These are phyloP conservation scores for Phytophthora sp. DNA, from an alignment of 352 stramenopile genomes.

Conservation along the genomic window DNA sequence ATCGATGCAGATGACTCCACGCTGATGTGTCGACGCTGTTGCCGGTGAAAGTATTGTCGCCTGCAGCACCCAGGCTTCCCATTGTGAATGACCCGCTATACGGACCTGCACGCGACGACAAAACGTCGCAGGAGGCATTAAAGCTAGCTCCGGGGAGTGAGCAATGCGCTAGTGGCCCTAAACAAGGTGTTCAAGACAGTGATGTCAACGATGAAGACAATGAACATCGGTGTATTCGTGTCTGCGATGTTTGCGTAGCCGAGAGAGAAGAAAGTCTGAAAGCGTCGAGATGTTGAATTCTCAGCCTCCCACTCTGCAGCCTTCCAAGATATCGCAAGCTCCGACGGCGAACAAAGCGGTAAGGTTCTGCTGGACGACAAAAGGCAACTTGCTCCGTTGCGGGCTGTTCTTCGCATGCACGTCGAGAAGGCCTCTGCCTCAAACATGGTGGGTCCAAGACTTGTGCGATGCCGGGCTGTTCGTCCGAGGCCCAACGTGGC, in stretches of 20 bases:
- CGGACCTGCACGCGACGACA: slow-evolving; percentile 36
- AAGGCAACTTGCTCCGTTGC: too few relatives aligned
- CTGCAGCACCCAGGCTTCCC: slow-evolving; percentile 83
- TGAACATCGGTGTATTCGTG: slow-evolving; percentile 21
- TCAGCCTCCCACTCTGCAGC: too few relatives aligned
- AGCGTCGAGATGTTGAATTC: too few relatives aligned
- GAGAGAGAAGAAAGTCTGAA: not conserved
- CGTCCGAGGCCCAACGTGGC: too few relatives aligned
- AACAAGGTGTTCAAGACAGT: not conserved
- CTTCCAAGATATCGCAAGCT: too few relatives aligned
- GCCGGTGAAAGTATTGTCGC: slow-evolving; percentile 72
- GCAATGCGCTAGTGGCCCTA: not conserved
- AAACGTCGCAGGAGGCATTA: not conserved
- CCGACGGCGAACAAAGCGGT: too few relatives aligned
- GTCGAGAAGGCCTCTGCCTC: too few relatives aligned
- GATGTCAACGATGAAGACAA: slow-evolving; percentile 3
- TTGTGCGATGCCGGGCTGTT: too few relatives aligned
- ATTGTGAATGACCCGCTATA: slow-evolving; percentile 97
- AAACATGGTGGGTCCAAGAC: too few relatives aligned
- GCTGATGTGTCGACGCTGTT: slow-evolving; percentile 24
- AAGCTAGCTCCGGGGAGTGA: not conserved
- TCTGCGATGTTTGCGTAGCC: slow-evolving; percentile 23
- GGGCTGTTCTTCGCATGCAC: too few relatives aligned
- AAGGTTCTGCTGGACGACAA: too few relatives aligned
- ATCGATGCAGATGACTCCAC: slow-evolving; percentile 30